Evolutionary conservation across 139 green algal species (phyloP), one percentile per base, ranked within the genome.

Genomic region (Chlamydomonas eustigma): DNA sequence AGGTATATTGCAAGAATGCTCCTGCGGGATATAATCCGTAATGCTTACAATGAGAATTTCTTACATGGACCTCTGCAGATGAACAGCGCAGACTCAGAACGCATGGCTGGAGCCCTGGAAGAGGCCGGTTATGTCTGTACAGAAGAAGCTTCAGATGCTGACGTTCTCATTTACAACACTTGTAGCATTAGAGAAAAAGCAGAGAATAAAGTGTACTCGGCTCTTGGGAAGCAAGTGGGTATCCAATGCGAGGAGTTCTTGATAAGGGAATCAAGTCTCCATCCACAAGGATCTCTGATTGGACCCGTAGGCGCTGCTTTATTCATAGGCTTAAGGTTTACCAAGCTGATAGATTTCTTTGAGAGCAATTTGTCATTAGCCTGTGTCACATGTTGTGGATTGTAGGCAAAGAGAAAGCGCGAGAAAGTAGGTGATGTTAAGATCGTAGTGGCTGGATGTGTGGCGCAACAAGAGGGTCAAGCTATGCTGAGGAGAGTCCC

Each of bases 151-250:
- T 73, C 81, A 2, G 78, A 92, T n/a, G 95, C 94, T 0, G 85
- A 97, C 65, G 92, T 99, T 35, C 81, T 99, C 2, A 87, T 99
- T 28, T 97, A 97, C 89, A 99, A 99, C 90, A 99, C 95, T 3
- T 99, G 95, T 86, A 92, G 85, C 68, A 98, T 98, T 73, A 78
- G 95, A 1, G 93, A 98, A 50, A 97, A 98, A 82, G 93, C 94
- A 3, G 95, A 99, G 86, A 79, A 92, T 32, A 99, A 99, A 85
- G 92, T 75, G 68, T 75, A 75, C 68, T 75, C 68, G 34, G 68
- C 68, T 4, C 35, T 75, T 37, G 68, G 68, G n/a, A 8, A 34
- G 12, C 65, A 73, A 34, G 65, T 73, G 65, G 65, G 52, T 68
- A 28, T 6, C 52, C 32, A 28, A 28, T 58, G 44, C 12, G 44